Evolutionary conservation across 164 flowering plant genomes (phyloP).

Genomic region (Platanus orientalis): DNA sequence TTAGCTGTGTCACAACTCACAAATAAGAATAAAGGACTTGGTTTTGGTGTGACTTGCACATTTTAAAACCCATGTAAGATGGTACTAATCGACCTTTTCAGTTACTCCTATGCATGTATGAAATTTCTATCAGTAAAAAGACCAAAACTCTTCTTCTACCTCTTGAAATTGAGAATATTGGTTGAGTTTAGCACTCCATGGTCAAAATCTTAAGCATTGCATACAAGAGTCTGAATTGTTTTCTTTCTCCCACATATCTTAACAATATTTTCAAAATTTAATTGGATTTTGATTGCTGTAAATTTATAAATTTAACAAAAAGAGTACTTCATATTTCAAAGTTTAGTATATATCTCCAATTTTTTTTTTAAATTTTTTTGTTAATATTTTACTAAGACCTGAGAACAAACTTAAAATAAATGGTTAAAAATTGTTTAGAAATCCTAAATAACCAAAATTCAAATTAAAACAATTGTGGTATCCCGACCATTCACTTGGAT

Average conservation of each 20-base stretch:
- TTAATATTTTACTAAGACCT: too few species aligned
- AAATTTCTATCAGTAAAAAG: background rate
- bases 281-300: background rate
- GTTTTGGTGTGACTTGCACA: too few species aligned
- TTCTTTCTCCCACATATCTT: background rate
- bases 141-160: background rate
- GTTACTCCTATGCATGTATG: background rate
- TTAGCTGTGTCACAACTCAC: background rate
- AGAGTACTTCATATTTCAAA: too few species aligned
- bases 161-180: too few species aligned
- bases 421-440: background rate
- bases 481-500: too few species aligned
- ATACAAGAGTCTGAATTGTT: background rate
- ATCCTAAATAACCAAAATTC: too few species aligned
- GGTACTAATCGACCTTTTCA: background rate
- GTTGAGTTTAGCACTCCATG: too few species aligned
- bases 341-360: background rate
- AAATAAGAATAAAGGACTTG: background rate
- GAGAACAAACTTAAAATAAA: background rate
- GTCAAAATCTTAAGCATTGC: too few species aligned
- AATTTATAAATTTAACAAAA: background rate
- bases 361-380: background rate
- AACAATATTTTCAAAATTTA: background rate
- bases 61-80: background rate
- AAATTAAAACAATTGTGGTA: too few species aligned